These are phyloP conservation scores for Fremontodendron californicum DNA, from an alignment of 345 rosid genomes.

Conservation along the genomic window DNA sequence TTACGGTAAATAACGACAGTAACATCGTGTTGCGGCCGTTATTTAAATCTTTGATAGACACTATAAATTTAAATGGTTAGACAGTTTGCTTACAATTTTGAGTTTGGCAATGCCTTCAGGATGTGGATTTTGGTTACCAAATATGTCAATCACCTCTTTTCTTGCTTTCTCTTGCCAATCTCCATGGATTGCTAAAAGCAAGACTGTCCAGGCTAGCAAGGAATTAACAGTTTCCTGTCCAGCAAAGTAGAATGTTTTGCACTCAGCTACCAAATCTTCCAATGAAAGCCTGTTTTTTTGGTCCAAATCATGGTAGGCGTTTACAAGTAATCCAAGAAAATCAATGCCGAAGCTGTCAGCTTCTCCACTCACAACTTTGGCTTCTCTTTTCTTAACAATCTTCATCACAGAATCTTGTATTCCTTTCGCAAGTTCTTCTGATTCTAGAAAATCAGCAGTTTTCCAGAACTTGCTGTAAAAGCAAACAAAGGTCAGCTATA, in stretches of 20 bases:
- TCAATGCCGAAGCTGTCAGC: not conserved
- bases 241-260: not conserved
- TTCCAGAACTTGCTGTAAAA: not conserved
- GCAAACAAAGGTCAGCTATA: not conserved
- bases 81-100: not conserved
- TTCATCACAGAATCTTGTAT: not conserved
- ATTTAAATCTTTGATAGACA: not conserved
- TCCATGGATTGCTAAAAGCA: not conserved
- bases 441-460: not conserved
- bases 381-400: not conserved
- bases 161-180: conserved; percentile 1
- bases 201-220: not conserved
- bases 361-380: not conserved
- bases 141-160: conserved; percentile 5
- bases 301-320: not conserved
- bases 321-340: not conserved
- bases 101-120: not conserved
- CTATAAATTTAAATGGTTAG: not conserved
- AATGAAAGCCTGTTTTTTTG: not conserved
- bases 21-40: too few species aligned
- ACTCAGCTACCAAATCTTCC: conserved; percentile 1
- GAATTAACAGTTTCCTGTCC: not conserved
- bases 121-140: not conserved
- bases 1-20: too few species aligned
- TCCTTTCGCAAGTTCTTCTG: not conserved